Percentiles rank a stretch among this genome's conserved stretches.
Conservation (phyloP, 805 yeast genomes). For the Lipomyces yamadae region DNA sequence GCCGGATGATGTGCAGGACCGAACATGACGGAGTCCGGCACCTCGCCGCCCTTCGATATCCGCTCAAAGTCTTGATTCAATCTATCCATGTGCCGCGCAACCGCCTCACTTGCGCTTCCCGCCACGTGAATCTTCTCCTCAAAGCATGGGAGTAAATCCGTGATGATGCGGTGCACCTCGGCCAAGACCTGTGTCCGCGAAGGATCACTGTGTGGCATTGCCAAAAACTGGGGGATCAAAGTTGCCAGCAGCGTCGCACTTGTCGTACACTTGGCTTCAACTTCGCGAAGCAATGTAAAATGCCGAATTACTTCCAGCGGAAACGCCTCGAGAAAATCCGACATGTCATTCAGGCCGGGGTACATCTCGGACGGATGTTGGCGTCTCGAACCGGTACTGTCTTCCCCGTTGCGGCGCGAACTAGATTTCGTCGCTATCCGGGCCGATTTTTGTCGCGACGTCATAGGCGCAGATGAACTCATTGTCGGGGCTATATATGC, state of each 20-base stretch:
- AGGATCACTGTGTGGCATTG: conserved; percentile 33
- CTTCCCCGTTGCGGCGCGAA: conserved; percentile 10
- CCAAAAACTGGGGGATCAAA: conserved; percentile 57
- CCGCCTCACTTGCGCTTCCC: conserved; percentile 80
- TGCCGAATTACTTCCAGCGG: conserved; percentile 84
- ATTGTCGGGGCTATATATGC: background rate
- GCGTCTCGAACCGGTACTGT: conserved; percentile 2
- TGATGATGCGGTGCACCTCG: conserved; percentile 51
- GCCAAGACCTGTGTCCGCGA: conserved; percentile 43
- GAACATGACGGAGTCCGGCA: conserved; percentile 75
- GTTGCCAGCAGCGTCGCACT: conserved; percentile 69
- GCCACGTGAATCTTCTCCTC: conserved; percentile 99
- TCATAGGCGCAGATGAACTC: conserved; percentile 8
- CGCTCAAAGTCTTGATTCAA: conserved; percentile 80
- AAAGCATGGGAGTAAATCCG: conserved; percentile 84
- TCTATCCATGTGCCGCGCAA: conserved; percentile 68
- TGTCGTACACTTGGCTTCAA: conserved; percentile 89
- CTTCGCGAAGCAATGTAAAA: conserved; percentile 85
- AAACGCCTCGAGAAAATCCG: conserved; percentile 88
- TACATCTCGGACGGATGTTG: conserved; percentile 50
- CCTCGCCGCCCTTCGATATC: conserved; percentile 72
- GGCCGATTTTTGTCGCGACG: conserved; percentile 29
- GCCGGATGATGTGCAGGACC: conserved; percentile 92
- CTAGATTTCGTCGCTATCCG: conserved; percentile 29
- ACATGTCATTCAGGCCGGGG: conserved; percentile 89